Evolutionary conservation across 2,329 filamentous ascomycete species (phyloP).

Genomic region (Alternaria solani): DNA sequence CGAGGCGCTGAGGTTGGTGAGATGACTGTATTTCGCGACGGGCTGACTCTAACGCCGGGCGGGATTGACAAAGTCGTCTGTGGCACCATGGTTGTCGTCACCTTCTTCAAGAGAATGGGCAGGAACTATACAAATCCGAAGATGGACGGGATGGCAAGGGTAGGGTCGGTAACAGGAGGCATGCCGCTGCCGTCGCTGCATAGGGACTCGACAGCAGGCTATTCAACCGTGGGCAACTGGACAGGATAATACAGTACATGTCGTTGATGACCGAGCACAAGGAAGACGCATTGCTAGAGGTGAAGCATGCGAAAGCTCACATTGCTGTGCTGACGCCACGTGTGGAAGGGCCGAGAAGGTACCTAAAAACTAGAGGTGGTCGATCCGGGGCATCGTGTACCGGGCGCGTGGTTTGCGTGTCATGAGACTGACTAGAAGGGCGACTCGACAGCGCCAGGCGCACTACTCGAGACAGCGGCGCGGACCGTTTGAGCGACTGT

Average conservation of each 20-base stretch:
- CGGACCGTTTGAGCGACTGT: constrained; percentile 20
- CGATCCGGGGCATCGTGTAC: constrained; percentile 1
- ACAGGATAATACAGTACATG: neutral
- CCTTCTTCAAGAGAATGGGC: constrained; percentile 42
- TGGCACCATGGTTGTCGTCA: constrained; percentile 37
- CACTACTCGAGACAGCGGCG: constrained; percentile 22
- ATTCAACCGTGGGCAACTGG: neutral
- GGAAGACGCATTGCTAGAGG: neutral
- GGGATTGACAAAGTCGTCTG: constrained; percentile 41
- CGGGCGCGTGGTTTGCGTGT: neutral
- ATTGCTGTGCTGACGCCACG: constrained; percentile 6
- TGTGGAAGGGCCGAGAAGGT: constrained; percentile 9
- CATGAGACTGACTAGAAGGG: constrained; percentile 1
- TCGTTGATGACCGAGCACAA: neutral
- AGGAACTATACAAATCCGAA: constrained; percentile 29
- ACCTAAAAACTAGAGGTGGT: neutral
- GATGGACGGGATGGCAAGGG: constrained; percentile 12
- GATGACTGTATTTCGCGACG: constrained; percentile 36
- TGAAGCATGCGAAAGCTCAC: neutral
- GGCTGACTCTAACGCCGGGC: constrained; percentile 29
- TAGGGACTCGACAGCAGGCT: constrained; percentile 16
- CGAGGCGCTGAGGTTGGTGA: constrained; percentile 42
- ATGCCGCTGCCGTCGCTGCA: constrained; percentile 13
- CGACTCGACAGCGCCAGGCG: neutral
- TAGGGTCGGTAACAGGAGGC: constrained; percentile 21